Percentiles rank a stretch among this genome's conserved stretches.
phyloP scores from a whole-genome alignment of 2,329 filamentous ascomycete genomes.

The Trichoderma guizhouense region DNA sequence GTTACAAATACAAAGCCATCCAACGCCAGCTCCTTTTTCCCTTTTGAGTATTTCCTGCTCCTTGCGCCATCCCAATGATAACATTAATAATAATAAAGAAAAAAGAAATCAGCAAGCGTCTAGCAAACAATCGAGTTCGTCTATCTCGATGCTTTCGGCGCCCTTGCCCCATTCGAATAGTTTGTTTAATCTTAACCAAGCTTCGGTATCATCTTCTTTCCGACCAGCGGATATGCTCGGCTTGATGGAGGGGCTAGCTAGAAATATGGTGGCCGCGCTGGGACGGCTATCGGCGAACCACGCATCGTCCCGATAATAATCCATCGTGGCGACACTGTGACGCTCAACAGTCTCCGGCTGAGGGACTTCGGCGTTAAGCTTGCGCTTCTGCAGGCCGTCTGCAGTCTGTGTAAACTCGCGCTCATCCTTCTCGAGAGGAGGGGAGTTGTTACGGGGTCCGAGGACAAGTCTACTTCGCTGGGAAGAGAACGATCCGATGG shows the following conservation, averaged over 20 bases:
- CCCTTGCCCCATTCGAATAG: conserved; percentile 61
- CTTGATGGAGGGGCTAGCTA: conserved; percentile 54
- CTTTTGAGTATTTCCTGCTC: conserved; percentile 14
- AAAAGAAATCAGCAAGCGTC: conserved; percentile 58
- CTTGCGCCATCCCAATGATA: conserved; percentile 11
- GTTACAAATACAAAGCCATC: conserved; percentile 14
- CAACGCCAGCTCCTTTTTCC: conserved; percentile 6
- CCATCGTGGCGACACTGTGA: conserved; percentile 24
- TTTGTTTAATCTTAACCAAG: conserved; percentile 41
- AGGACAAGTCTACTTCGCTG: conserved; percentile 38
- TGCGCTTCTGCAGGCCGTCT: conserved; percentile 70
- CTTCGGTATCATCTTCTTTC: conserved; percentile 39
- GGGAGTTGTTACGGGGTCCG: conserved; percentile 67
- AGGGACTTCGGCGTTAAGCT: conserved; percentile 46
- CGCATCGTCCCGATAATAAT: conserved; percentile 46
- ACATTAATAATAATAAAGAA: conserved; percentile 2
- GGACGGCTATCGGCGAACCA: conserved; percentile 50
- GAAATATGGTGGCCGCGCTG: conserved; percentile 40
- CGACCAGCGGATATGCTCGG: conserved; percentile 31
- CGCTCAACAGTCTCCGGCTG: conserved; percentile 32
- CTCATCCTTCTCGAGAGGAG: conserved; percentile 89
- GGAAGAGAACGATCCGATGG: conserved; percentile 61
- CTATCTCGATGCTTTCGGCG: conserved; percentile 85
- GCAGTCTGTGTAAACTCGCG: conserved; percentile 96
- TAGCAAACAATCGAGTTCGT: conserved; percentile 87